Percentiles rank a stretch among this genome's conserved stretches.
Evolutionary conservation across 2,329 filamentous ascomycete species (phyloP).

Genomic region (Paecilomyces fulvus): DNA sequence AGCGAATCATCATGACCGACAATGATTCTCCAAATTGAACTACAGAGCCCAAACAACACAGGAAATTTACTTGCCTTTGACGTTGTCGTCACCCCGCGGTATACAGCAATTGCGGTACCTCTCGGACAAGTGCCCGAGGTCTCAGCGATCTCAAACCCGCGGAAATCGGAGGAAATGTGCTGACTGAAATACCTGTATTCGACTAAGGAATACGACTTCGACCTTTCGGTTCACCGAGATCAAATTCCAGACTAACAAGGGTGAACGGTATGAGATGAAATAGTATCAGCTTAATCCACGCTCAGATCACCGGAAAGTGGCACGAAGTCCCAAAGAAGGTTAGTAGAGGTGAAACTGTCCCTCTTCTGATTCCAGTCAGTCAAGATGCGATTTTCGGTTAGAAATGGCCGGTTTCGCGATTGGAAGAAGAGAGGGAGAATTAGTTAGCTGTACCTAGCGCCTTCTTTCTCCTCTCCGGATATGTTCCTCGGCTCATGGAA

Average conservation of each 20-base stretch:
- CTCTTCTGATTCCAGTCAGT: not conserved
- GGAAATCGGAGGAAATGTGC: not conserved
- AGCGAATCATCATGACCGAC: constrained; percentile 24
- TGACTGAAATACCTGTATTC: not conserved
- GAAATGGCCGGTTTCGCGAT: not conserved
- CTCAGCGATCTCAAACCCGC: not conserved
- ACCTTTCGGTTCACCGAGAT: not conserved
- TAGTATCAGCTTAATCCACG: no score
- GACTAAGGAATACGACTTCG: not conserved
- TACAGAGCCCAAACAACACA: not conserved
- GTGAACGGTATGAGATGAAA: not conserved
- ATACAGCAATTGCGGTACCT: not conserved
- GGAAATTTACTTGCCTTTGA: not conserved
- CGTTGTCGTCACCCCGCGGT: not conserved
- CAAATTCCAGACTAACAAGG: not conserved
- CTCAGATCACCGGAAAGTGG: not conserved
- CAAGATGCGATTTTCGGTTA: not conserved
- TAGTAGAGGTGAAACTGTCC: not conserved
- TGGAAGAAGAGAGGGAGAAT: not conserved
- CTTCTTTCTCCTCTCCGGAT: not conserved
- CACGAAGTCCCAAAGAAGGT: not conserved
- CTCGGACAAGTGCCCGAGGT: not conserved
- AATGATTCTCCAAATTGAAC: not conserved
- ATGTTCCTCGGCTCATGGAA: not conserved
- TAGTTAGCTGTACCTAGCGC: no score